phyloP scores from a whole-genome alignment of 345 rosid genomes.

The Hirschfeldia incana region DNA sequence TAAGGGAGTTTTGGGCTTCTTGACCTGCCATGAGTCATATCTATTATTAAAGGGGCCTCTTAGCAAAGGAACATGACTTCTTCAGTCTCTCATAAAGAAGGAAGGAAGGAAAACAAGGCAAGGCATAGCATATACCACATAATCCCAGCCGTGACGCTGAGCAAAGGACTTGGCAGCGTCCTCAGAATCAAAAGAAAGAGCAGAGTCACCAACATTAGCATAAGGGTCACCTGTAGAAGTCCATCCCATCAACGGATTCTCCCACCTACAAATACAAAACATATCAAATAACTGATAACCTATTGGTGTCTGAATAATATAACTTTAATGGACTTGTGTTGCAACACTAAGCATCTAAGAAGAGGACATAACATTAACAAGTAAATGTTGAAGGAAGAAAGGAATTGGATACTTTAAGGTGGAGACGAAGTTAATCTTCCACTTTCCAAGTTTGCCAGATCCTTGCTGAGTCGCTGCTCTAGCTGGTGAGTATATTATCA shows the following conservation, averaged over 20 bases:
- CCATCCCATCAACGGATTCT: conserved; percentile 99
- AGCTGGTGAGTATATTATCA: conserved; percentile 88
- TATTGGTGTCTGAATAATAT: too few species aligned
- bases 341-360: too few species aligned
- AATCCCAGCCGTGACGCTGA: conserved; percentile 93
- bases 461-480: conserved; percentile 96
- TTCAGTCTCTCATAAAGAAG: background rate
- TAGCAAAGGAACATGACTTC: too few species aligned
- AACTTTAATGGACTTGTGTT: too few species aligned
- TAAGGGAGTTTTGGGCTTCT: conserved; percentile 55
- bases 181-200: conserved; percentile 68
- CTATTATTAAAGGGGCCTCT: too few species aligned
- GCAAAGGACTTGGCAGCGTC: conserved; percentile 88
- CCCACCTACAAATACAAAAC: conserved; percentile 63
- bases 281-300: background rate
- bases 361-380: too few species aligned
- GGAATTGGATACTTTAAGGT: conserved; percentile 62
- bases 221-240: conserved; percentile 98
- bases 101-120: too few species aligned
- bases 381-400: background rate
- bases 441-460: conserved; percentile 89
- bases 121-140: background rate
- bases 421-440: conserved; percentile 93
- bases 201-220: conserved; percentile 94
- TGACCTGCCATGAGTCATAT: conserved; percentile 53